Percentiles rank a stretch among this genome's conserved stretches.
phyloP scores from a whole-genome alignment of 495 filamentous ascomycete genomes.

The Aspergillus ostianus region DNA sequence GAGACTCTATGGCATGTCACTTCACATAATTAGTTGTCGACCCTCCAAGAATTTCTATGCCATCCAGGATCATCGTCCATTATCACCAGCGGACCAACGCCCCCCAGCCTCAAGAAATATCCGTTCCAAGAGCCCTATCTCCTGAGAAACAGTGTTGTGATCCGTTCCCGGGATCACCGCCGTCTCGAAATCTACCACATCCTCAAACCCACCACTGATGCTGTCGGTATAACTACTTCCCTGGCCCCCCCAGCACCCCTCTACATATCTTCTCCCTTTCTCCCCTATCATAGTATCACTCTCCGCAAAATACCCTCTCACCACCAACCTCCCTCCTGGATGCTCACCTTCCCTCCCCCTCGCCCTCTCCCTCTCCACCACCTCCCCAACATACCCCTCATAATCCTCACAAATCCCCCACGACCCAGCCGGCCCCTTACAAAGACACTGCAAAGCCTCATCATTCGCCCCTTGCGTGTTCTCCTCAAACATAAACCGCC shows the following conservation, averaged over 20 bases:
- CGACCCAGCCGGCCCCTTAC: slow-evolving; percentile 20
- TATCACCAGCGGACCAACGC: no score
- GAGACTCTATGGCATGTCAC: neutral
- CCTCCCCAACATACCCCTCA: slow-evolving; percentile 17
- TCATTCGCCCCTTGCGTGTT: slow-evolving; percentile 32
- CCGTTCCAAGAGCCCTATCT: slow-evolving; percentile 22
- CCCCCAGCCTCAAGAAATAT: slow-evolving; percentile 14
- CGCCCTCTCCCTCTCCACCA: slow-evolving; percentile 15
- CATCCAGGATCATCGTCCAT: no score
- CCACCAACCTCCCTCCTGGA: slow-evolving; percentile 6
- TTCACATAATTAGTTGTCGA: neutral
- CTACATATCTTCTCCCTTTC: slow-evolving; percentile 30
- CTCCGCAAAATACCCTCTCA: slow-evolving; percentile 27
- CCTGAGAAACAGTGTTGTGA: slow-evolving; percentile 31
- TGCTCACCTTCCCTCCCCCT: no score
- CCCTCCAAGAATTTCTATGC: no score
- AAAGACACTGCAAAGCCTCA: slow-evolving; percentile 33
- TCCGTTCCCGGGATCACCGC: slow-evolving; percentile 21
- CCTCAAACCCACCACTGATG: slow-evolving; percentile 12
- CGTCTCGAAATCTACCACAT: slow-evolving; percentile 13
- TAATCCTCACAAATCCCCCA: slow-evolving; percentile 36
- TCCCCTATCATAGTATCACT: slow-evolving; percentile 32
- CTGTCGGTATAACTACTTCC: neutral
- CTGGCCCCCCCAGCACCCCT: slow-evolving; percentile 27
- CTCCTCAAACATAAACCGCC: slow-evolving; percentile 26